Percentiles rank a stretch among this genome's conserved stretches.
These are phyloP conservation scores for Coprinopsis marcescibilis DNA, from an alignment of 768 basidiomycete genomes.

Conservation along the genomic window DNA sequence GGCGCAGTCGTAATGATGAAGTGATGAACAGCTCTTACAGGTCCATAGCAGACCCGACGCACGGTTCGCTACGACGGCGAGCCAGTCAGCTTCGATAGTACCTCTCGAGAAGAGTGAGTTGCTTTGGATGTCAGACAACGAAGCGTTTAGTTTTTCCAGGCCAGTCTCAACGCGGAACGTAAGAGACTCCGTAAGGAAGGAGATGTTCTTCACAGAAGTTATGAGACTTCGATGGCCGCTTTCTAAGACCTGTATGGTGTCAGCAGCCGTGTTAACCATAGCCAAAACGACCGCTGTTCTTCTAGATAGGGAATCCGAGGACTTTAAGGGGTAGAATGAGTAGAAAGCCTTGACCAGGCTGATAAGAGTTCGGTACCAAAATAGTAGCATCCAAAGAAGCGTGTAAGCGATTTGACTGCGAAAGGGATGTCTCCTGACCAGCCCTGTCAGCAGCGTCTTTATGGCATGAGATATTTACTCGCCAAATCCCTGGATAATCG, in stretches of 20 bases:
- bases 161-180: background rate
- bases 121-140: background rate
- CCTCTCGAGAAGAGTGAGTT: background rate
- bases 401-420: background rate
- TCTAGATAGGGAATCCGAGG: background rate
- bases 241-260: background rate
- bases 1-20: background rate
- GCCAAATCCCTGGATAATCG: background rate
- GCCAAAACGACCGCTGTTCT: slow-evolving; percentile 1
- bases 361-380: background rate
- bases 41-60: background rate
- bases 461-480: background rate
- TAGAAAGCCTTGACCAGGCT: background rate
- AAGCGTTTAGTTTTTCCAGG: background rate
- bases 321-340: background rate
- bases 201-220: background rate
- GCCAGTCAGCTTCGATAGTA: background rate
- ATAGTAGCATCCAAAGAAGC: background rate
- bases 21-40: background rate
- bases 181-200: background rate
- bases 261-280: background rate
- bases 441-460: background rate
- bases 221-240: background rate
- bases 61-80: background rate
- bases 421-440: background rate